Conservation (phyloP, 176 grass and related monocot genomes). For the Avena insularis region DNA sequence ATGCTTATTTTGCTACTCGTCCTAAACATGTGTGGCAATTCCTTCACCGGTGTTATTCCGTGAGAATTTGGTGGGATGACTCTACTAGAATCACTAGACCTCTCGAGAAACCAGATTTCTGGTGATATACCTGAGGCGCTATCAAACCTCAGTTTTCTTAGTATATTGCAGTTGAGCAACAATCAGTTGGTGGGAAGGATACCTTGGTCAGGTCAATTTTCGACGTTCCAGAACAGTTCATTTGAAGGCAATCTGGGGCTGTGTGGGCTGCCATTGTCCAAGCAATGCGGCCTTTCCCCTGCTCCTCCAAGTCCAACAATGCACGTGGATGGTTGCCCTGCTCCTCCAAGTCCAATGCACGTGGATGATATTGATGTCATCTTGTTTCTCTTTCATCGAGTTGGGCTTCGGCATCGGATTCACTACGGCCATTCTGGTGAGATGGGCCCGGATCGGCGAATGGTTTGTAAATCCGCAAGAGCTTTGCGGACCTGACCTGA, state of each 20-base stretch:
- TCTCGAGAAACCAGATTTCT: conserved; percentile 10
- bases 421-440: background rate
- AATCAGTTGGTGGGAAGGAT: conserved; percentile 47
- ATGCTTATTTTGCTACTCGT: background rate
- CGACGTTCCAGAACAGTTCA: background rate
- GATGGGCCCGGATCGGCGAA: background rate
- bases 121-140: conserved; percentile 24
- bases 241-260: conserved; percentile 12
- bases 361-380: background rate
- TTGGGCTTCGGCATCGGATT: conserved; percentile 1
- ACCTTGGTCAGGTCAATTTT: background rate
- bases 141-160: conserved; percentile 32
- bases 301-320: background rate
- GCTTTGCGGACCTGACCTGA: background rate
- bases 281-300: background rate
- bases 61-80: background rate
- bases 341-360: background rate
- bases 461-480: background rate
- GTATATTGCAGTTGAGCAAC: conserved; percentile 32
- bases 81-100: conserved; percentile 29
- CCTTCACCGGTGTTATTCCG: conserved; percentile 9
- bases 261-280: background rate
- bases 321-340: background rate
- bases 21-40: conserved; percentile 7
- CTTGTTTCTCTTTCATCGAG: background rate